Base-by-base conservation (phyloP, 257 asterid species). In the Solanum bulbocastanum region DNA sequence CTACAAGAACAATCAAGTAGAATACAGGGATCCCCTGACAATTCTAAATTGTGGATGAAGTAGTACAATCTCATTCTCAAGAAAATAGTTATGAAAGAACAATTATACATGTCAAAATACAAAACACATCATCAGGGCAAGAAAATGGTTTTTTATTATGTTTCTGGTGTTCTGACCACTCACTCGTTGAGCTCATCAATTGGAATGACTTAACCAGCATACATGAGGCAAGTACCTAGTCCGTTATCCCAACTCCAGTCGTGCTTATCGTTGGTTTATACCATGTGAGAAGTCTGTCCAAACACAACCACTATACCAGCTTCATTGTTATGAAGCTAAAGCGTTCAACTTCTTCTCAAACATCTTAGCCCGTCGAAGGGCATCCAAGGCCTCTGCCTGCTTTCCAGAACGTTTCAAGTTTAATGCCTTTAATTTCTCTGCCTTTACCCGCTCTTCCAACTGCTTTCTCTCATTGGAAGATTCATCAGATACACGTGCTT, bases 301-400 rank as follows among this genome's bases (percentile, higher is more conserved):
- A 5, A 79, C 66, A 79, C 66, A 79, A 14, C 32, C 9, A 44
- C 5, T 44, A 5, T 27, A 44, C 66, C 16, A 52, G 42, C 86
- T 83, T 87, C 74, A 60, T 88, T 90, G 87, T 52, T 89, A 87
- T 71, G 93, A 85, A 87, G 91, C 75, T 88, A 93, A 76, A 49
- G 98, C 91, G 89, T 92, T 94, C 91, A 96, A 91, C 93, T 96
- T 96, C 95, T 93, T 97, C 84, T 97, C 98, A 72, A 91, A 90
- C 86, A 92, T 91, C 90, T 94, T 97, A 83, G 99, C 98, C 40
- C 92, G 90, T 42, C 97, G 88, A 35, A 97, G 90, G 86, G 98
- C 96, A 85, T 92, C 97, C 93, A 96, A 82, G 39, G 98, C 99
- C 93, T 96, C 98, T 5, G 92, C 92, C 90, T 93, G 98, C 94